Conservation (phyloP, 2,329 filamentous ascomycete species). For the Colletotrichum cereale region DNA sequence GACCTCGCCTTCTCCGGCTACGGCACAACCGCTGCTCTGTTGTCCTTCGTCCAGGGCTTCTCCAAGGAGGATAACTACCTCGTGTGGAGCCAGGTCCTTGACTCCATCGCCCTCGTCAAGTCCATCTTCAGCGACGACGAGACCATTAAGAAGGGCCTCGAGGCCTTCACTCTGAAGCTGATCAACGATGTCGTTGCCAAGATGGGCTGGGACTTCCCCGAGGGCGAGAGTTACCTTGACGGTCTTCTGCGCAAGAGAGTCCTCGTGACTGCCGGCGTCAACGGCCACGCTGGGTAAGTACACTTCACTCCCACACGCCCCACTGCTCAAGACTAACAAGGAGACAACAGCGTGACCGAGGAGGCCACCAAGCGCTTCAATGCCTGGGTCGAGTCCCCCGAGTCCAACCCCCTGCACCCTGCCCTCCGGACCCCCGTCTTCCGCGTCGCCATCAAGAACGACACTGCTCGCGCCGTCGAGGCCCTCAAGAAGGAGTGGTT, state of each 20-base stretch:
- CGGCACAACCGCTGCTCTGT: constrained; percentile 82
- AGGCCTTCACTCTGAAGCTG: constrained; percentile 83
- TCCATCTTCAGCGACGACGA: constrained; percentile 87
- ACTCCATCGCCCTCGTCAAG: constrained; percentile 81
- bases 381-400: constrained; percentile 78
- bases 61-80: constrained; percentile 84
- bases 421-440: constrained; percentile 86
- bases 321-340: constrained; percentile 44
- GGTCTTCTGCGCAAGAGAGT: constrained; percentile 87
- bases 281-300: constrained; percentile 80
- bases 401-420: constrained; percentile 79
- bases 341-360: constrained; percentile 67
- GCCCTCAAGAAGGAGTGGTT: constrained; percentile 88
- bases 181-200: constrained; percentile 80
- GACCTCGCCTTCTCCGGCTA: constrained; percentile 91
- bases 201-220: constrained; percentile 87
- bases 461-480: constrained; percentile 77
- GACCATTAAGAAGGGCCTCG: constrained; percentile 77
- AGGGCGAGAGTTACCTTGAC: constrained; percentile 83
- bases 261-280: constrained; percentile 79
- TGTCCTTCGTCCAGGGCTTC: constrained; percentile 90
- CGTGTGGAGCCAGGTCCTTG: constrained; percentile 89
- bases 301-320: neutral
- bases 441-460: constrained; percentile 77
- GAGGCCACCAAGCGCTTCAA: constrained; percentile 86